phyloP scores from a whole-genome alignment of 805 yeast species.

The Candida michaelii region DNA sequence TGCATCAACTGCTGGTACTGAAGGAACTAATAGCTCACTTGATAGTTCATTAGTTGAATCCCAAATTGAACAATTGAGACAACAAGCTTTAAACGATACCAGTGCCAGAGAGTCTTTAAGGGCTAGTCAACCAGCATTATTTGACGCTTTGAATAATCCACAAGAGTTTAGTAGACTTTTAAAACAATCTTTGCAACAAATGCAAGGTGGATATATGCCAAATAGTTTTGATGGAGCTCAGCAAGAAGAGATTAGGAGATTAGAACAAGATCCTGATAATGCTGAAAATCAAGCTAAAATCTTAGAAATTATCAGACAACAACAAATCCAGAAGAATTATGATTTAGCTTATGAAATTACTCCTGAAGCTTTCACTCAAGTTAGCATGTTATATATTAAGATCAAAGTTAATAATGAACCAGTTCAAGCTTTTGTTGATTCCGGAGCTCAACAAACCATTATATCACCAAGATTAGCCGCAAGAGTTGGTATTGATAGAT shows the following conservation, averaged over 20 bases:
- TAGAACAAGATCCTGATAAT: conserved; percentile 67
- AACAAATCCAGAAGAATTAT: conserved; percentile 77
- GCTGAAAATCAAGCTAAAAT: conserved; percentile 68
- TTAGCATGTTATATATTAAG: conserved; percentile 79
- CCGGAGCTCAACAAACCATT: conserved; percentile 92
- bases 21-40: neutral
- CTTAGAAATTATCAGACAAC: conserved; percentile 64
- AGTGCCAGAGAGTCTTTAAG: conserved; percentile 34
- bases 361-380: conserved; percentile 85
- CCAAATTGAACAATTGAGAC: conserved; percentile 51
- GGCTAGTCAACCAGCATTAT: conserved; percentile 47
- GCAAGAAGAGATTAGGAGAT: conserved; percentile 52
- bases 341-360: conserved; percentile 78
- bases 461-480: conserved; percentile 78
- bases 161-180: conserved; percentile 43
- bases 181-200: conserved; percentile 32
- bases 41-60: conserved; percentile 16
- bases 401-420: conserved; percentile 76
- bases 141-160: conserved; percentile 47
- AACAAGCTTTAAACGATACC: conserved; percentile 46
- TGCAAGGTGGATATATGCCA: conserved; percentile 19
- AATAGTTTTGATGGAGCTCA: conserved; percentile 10
- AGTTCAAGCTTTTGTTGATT: conserved; percentile 91
- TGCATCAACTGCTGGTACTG: conserved; percentile 9
- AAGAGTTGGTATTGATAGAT: conserved; percentile 61